Evolutionary conservation across 192 early-diverging fungal genomes (phyloP).

Genomic region (Tieghemiomyces parasiticus): DNA sequence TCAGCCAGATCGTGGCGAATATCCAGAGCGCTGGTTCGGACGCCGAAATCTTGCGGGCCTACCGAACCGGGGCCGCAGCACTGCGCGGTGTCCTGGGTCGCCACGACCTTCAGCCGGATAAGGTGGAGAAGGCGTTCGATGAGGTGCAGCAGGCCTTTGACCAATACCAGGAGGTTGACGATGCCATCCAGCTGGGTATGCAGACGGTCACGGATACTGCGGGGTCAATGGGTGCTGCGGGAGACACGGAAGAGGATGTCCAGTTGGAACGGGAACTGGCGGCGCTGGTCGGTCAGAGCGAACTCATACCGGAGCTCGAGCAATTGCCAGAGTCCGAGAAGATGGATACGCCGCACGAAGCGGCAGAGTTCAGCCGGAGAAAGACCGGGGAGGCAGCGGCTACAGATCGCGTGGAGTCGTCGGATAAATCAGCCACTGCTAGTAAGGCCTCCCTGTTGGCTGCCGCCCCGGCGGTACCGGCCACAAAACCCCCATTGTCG

Average conservation of each 20-base stretch:
- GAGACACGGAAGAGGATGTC: not conserved
- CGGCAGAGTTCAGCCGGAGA: too few relatives aligned
- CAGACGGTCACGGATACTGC: not conserved
- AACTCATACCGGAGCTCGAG: too few relatives aligned
- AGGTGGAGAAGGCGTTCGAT: not conserved
- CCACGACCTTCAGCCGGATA: not conserved
- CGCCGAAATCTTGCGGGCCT: not conserved
- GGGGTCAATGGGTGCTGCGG: not conserved
- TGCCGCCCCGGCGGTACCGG: too few relatives aligned
- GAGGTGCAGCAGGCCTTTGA: not conserved
- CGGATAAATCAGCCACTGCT: too few relatives aligned
- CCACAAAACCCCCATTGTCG: too few relatives aligned
- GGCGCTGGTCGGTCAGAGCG: too few relatives aligned
- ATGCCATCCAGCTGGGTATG: not conserved
- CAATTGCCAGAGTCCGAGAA: too few relatives aligned
- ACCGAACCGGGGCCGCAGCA: not conserved
- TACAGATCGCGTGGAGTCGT: too few relatives aligned
- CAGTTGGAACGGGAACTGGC: conserved; percentile 5
- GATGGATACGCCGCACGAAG: too few relatives aligned
- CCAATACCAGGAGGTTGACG: not conserved
- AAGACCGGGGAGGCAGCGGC: too few relatives aligned
- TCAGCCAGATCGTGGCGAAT: not conserved
- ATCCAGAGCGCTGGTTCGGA: not conserved
- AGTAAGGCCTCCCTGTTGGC: too few relatives aligned
- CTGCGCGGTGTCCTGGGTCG: not conserved